A percentile compares a stretch with the other conserved stretches of the same genome.
These are phyloP conservation scores for Talaromyces sp. DNA, from an alignment of 2,329 filamentous ascomycete species.

Conservation along the genomic window DNA sequence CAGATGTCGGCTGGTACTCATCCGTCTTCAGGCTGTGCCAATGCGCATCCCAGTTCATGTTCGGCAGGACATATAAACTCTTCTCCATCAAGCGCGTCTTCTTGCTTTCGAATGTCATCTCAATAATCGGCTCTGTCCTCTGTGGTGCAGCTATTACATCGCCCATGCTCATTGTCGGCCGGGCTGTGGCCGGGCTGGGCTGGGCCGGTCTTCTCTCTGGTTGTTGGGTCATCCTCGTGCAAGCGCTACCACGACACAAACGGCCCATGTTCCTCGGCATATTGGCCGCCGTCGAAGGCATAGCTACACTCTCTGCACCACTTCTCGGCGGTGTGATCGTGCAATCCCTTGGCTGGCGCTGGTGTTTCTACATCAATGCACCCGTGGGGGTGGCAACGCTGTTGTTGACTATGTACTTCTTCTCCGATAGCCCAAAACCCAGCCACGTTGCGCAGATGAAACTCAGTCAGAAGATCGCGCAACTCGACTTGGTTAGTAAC, in stretches of 20 bases:
- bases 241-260: constrained; percentile 48
- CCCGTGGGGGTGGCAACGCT: constrained; percentile 6
- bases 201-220: constrained; percentile 42
- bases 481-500: constrained; percentile 15
- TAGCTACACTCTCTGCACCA: constrained; percentile 50
- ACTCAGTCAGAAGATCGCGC: constrained; percentile 6
- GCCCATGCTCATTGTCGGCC: constrained; percentile 49
- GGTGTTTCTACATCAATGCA: constrained; percentile 56
- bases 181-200: constrained; percentile 48
- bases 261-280: constrained; percentile 49
- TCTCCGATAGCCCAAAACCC: neutral
- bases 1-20: constrained; percentile 56
- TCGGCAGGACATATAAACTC: constrained; percentile 52
- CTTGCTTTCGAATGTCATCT: constrained; percentile 50
- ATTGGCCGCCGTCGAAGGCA: constrained; percentile 47
- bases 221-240: constrained; percentile 48
- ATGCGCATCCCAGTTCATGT: constrained; percentile 37
- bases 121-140: constrained; percentile 54
- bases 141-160: constrained; percentile 50
- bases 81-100: constrained; percentile 58
- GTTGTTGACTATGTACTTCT: neutral
- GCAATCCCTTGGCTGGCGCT: constrained; percentile 46
- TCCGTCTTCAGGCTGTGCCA: constrained; percentile 52
- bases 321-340: constrained; percentile 36
- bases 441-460: constrained; percentile 3